Conservation (phyloP, 2,329 filamentous ascomycete genomes). For the Pyrenochaeta sp. region DNA sequence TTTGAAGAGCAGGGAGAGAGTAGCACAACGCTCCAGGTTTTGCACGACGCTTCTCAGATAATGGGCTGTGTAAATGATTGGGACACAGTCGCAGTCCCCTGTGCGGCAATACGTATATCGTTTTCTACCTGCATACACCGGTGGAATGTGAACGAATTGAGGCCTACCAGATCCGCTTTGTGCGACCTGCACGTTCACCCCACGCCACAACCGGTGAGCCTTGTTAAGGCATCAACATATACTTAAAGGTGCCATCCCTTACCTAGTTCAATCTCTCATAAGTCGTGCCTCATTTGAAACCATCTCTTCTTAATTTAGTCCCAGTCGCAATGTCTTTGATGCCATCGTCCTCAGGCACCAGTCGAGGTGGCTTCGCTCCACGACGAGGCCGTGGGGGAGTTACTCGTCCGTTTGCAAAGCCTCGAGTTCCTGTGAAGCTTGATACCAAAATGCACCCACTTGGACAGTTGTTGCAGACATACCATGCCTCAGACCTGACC, state of each 20-base stretch:
- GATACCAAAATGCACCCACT: slow-evolving; percentile 41
- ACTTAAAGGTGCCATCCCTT: slow-evolving; percentile 4
- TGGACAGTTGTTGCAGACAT: slow-evolving; percentile 33
- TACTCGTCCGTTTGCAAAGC: slow-evolving; percentile 13
- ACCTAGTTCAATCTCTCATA: not conserved
- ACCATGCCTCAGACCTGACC: slow-evolving; percentile 23
- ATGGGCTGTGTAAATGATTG: slow-evolving; percentile 36
- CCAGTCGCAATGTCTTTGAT: slow-evolving; percentile 8
- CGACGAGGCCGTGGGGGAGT: slow-evolving; percentile 28
- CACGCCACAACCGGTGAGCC: slow-evolving; percentile 34
- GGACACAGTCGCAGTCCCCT: slow-evolving; percentile 16
- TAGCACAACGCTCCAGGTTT: slow-evolving; percentile 12
- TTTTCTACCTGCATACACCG: slow-evolving; percentile 26
- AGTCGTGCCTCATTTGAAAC: too few species aligned
- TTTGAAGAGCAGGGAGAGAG: not conserved
- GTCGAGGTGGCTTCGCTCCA: slow-evolving; percentile 34
- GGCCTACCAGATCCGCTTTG: slow-evolving; percentile 18
- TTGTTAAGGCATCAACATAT: slow-evolving; percentile 29
- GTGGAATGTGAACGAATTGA: slow-evolving; percentile 20
- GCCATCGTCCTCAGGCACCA: slow-evolving; percentile 6
- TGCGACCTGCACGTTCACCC: slow-evolving; percentile 26
- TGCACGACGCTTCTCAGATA: slow-evolving; percentile 13
- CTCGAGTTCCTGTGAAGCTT: slow-evolving; percentile 18
- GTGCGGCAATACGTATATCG: slow-evolving; percentile 20
- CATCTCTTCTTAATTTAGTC: not conserved